These are phyloP conservation scores for Geotrichum cucujoidarum DNA, from an alignment of 1,139 yeast species.

Conservation along the genomic window DNA sequence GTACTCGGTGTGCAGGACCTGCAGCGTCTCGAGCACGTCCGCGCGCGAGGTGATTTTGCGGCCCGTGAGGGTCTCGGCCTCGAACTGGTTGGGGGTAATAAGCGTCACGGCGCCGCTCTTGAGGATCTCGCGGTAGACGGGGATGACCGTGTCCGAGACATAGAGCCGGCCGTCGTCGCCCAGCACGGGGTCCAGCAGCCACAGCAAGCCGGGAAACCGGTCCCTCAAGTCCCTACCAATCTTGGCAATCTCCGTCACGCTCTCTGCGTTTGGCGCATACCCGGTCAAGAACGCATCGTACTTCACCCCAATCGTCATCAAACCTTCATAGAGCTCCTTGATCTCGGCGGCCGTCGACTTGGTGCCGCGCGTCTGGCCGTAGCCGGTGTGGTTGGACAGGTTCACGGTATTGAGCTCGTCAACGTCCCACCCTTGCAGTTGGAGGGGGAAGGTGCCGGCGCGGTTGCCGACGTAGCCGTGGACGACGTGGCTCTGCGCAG, in stretches of 20 bases:
- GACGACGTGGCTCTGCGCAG: slow-evolving; percentile 76
- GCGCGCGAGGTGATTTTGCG: slow-evolving; percentile 42
- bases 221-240: slow-evolving; percentile 37
- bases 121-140: slow-evolving; percentile 57
- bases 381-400: slow-evolving; percentile 77
- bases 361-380: slow-evolving; percentile 52
- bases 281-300: slow-evolving; percentile 69
- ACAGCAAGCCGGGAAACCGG: slow-evolving; percentile 35
- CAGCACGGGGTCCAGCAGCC: slow-evolving; percentile 88
- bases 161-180: slow-evolving; percentile 87
- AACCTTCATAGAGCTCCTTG: slow-evolving; percentile 44
- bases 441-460: slow-evolving; percentile 77
- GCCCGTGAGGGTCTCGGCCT: slow-evolving; percentile 68
- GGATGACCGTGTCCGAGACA: slow-evolving; percentile 65
- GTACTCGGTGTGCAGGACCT: slow-evolving; percentile 46
- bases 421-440: slow-evolving; percentile 76
- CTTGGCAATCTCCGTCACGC: slow-evolving; percentile 46
- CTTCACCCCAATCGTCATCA: slow-evolving; percentile 41
- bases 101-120: slow-evolving; percentile 51
- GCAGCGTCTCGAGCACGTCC: slow-evolving; percentile 46
- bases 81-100: slow-evolving; percentile 89
- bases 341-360: slow-evolving; percentile 43
- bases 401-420: slow-evolving; percentile 76
- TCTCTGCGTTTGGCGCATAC: slow-evolving; percentile 58
- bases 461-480: slow-evolving; percentile 86